Evolutionary conservation across 345 rosid genomes (phyloP), one percentile per base, ranked within the genome.

Genomic region (Camelina laxa): DNA sequence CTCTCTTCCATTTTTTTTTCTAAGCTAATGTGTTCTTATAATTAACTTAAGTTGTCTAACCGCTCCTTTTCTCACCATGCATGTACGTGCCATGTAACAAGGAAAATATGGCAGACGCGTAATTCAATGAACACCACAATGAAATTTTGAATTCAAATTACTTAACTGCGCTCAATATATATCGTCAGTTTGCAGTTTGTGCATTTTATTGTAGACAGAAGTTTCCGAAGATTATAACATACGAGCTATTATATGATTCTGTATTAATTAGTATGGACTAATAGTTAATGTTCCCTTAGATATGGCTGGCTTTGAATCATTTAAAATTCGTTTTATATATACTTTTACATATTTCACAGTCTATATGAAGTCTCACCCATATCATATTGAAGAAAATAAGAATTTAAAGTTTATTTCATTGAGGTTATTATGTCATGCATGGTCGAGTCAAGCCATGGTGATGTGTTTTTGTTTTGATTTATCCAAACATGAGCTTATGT

Each of bases 1-100:
- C 9, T 17, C 9, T n/a, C 0, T 41, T 14, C 27, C 27, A 24
- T 24, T 62, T 2, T 36, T 36, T 5, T 42, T 41, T 7, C 11
- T 61, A n/a, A 10, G 9, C 44, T 35, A 10, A 33, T 24, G 27
- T 21, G 21, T 8, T 6, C 38, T 39, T 39, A 24, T 3, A 24
- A 24, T 1, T 45, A 22, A n/a, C n/a, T 45, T 7, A 8, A 31
- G 38, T 35, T 35, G 10, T 7, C 38, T 2, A 22, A 11, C 27
- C n/a, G 2, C 13, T 24, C 27, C 27, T 24, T 24, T 24, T 24
- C 27, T 24, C 27, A 24, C 27, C 27, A 24, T 24, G 27, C 33
- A 41, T 35, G 66, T 19, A 64, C 54, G 54, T 44, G 68, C 54
- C 36, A 45, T 64, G 9, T 64, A 24, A 9, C 54, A 44, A 17